Percentiles rank a stretch among this genome's conserved stretches.
These are phyloP conservation scores for Ajuga reptans DNA, from an alignment of 305 asterid genomes.

Conservation along the genomic window DNA sequence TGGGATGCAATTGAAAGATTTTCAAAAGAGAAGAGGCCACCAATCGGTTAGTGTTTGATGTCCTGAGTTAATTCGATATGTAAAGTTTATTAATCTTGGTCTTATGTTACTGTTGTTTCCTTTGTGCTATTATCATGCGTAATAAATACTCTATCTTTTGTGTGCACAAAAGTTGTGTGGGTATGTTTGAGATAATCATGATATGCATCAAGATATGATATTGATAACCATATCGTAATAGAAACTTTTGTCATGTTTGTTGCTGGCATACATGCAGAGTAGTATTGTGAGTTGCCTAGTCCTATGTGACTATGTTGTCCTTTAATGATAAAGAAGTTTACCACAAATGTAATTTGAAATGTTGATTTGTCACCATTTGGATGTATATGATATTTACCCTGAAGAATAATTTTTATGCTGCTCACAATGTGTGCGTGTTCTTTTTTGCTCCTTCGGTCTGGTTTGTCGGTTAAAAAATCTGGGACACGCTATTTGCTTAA, in stretches of 20 bases:
- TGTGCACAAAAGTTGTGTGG: background rate
- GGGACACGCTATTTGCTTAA: background rate
- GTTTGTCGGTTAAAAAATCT: background rate
- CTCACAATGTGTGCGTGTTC: too few relatives aligned
- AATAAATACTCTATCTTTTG: constrained; percentile 1
- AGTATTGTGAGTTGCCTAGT: background rate
- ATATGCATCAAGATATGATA: too few relatives aligned
- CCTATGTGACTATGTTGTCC: background rate
- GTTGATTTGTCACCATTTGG: too few relatives aligned
- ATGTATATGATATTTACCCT: too few relatives aligned
- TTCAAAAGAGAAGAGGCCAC: constrained; percentile 83
- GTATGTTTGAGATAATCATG: too few relatives aligned
- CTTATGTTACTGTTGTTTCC: background rate
- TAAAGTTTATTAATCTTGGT: constrained; percentile 1
- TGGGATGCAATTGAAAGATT: constrained; percentile 89
- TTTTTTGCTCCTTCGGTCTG: background rate
- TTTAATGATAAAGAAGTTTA: background rate
- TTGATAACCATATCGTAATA: too few relatives aligned
- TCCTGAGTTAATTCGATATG: constrained; percentile 3
- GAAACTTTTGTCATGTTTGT: background rate
- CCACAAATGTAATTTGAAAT: too few relatives aligned
- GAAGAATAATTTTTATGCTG: too few relatives aligned
- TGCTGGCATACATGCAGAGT: background rate
- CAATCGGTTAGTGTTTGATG: constrained; percentile 52
- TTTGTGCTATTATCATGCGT: background rate